Conservation (phyloP, 805 yeast species). For the Suhomyces pyralidae region DNA sequence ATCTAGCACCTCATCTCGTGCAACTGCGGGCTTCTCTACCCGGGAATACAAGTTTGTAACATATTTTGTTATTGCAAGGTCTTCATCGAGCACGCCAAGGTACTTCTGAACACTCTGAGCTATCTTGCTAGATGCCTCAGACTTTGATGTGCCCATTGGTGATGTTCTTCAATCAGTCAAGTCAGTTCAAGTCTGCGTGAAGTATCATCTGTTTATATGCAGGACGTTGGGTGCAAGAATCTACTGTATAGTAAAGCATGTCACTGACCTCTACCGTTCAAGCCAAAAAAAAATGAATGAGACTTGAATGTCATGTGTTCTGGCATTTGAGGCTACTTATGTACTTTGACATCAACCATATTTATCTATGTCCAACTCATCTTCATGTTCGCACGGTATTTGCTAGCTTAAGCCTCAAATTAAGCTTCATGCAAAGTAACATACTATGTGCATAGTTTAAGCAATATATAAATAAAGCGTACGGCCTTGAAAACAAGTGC, state of each 20-base stretch:
- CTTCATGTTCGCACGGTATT: too few relatives aligned
- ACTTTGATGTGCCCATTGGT: background rate
- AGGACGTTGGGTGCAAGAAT: background rate
- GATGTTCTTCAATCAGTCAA: background rate
- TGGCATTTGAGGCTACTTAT: too few relatives aligned
- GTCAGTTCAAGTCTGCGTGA: background rate
- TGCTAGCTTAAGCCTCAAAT: too few relatives aligned
- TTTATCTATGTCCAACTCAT: too few relatives aligned
- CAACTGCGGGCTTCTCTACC: conserved; percentile 2
- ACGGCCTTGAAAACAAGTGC: background rate
- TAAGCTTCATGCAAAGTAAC: too few relatives aligned
- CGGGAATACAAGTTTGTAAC: conserved; percentile 23
- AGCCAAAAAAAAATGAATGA: too few relatives aligned
- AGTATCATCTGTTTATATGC: background rate
- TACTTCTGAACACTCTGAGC: conserved; percentile 9
- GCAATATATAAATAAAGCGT: too few relatives aligned
- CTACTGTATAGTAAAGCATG: too few relatives aligned
- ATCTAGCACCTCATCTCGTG: background rate
- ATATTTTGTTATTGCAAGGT: conserved; percentile 25
- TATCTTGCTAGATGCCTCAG: background rate
- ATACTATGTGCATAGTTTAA: too few relatives aligned
- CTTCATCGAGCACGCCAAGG: conserved; percentile 21
- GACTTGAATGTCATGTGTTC: too few relatives aligned
- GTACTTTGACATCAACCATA: too few relatives aligned
- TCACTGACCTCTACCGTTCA: too few relatives aligned